Percentiles rank a stretch among this genome's conserved stretches.
phyloP scores from a whole-genome alignment of 441 rosid species.

The Rhodomyrtus psidioides region DNA sequence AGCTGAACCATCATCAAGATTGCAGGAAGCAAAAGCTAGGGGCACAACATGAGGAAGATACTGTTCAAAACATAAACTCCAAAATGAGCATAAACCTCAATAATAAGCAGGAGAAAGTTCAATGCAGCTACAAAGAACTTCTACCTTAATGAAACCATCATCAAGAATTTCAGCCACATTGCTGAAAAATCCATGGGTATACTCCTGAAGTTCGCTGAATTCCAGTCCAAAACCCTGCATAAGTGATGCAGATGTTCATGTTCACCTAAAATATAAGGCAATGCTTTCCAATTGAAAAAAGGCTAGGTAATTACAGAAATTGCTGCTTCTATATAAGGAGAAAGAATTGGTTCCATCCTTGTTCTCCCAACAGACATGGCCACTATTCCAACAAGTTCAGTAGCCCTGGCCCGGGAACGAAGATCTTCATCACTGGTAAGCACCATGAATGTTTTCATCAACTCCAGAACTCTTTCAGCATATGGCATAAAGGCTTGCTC shows the following conservation, averaged over 20 bases:
- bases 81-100: background rate
- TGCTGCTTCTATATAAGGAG: constrained; percentile 93
- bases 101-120: background rate
- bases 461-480: constrained; percentile 87
- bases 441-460: constrained; percentile 91
- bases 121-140: constrained; percentile 5
- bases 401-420: constrained; percentile 91
- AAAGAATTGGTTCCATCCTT: constrained; percentile 77
- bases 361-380: constrained; percentile 91
- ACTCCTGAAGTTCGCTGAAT: constrained; percentile 95
- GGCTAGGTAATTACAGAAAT: constrained; percentile 55
- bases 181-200: constrained; percentile 98
- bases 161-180: constrained; percentile 92
- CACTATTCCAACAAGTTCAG: constrained; percentile 98
- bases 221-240: constrained; percentile 87
- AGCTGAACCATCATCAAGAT: constrained; percentile 99
- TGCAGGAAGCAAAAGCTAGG: constrained; percentile 84
- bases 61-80: constrained; percentile 34
- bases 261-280: background rate
- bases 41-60: constrained; percentile 92
- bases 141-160: constrained; percentile 81
- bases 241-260: constrained; percentile 5
- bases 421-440: constrained; percentile 89
- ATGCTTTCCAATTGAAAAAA: constrained; percentile 8
- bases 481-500: constrained; percentile 95